Conservation (phyloP, 495 filamentous ascomycete genomes). For the Lepidopterella palustris region DNA sequence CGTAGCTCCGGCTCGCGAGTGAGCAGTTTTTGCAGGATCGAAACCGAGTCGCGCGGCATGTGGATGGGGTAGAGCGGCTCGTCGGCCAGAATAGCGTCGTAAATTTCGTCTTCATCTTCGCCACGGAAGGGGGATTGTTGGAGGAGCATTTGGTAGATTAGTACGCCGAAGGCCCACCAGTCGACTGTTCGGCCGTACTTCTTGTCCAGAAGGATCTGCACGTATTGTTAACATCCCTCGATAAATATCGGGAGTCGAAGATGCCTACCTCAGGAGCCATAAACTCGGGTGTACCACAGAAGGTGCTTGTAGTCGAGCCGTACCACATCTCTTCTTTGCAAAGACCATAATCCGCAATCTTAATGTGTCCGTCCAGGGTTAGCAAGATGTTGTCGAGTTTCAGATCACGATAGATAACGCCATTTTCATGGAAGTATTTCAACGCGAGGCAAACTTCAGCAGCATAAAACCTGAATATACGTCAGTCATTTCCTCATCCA, state of each 20-base stretch:
- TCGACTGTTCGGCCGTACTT: constrained; percentile 98
- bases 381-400: constrained; percentile 99
- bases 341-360: constrained; percentile 96
- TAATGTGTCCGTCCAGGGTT: constrained; percentile 95
- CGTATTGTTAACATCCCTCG: constrained; percentile 13
- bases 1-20: constrained; percentile 91
- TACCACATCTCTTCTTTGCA: constrained; percentile 99
- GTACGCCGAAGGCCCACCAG: constrained; percentile 99
- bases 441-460: constrained; percentile 94
- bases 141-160: constrained; percentile 99
- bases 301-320: constrained; percentile 91
- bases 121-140: constrained; percentile 98
- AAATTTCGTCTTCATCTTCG: constrained; percentile 99
- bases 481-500: too few relatives aligned
- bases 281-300: constrained; percentile 98
- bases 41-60: constrained; percentile 97
- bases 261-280: constrained; percentile 88
- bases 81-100: constrained; percentile 96
- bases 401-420: constrained; percentile 97
- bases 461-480: constrained; percentile 76
- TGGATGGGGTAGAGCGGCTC: constrained; percentile 98
- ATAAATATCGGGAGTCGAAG: background rate
- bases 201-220: constrained; percentile 94
- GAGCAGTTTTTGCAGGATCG: constrained; percentile 94
- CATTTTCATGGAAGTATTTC: constrained; percentile 99